A percentile compares a stretch with the other conserved stretches of the same genome.
Conservation (phyloP, 345 rosid species). For the Rhodamnia rubescens region DNA sequence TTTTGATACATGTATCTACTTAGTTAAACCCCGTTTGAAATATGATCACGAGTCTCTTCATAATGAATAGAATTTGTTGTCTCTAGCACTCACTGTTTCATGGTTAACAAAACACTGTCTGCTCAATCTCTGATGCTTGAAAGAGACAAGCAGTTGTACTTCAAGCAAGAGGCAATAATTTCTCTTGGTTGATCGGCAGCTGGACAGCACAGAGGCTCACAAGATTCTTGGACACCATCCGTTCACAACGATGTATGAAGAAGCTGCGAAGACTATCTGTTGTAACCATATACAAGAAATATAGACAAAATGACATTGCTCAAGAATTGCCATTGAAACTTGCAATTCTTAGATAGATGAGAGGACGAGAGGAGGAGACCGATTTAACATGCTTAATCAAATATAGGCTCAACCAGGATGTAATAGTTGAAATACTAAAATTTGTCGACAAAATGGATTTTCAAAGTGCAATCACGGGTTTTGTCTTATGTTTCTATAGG, state of each 20-base stretch:
- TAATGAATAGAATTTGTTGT: neutral
- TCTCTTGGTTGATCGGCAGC: neutral
- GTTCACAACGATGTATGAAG: neutral
- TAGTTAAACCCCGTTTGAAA: neutral
- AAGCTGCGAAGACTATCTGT: neutral
- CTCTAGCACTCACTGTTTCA: neutral
- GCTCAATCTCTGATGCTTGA: neutral
- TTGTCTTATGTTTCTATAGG: neutral
- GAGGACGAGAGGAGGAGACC: neutral
- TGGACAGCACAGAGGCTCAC: neutral
- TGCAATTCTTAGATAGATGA: neutral
- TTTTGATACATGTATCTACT: neutral
- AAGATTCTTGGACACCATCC: neutral
- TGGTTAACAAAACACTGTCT: neutral
- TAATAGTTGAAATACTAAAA: neutral
- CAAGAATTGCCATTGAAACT: neutral
- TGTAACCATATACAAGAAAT: neutral
- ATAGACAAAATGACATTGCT: neutral
- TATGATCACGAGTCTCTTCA: neutral
- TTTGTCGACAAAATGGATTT: neutral
- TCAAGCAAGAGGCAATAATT: neutral
- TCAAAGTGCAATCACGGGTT: neutral
- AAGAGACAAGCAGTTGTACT: neutral
- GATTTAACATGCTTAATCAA: neutral
- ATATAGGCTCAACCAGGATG: neutral